Evolutionary conservation across 2,329 filamentous ascomycete species (phyloP).

Genomic region (Cladosporium sp.): DNA sequence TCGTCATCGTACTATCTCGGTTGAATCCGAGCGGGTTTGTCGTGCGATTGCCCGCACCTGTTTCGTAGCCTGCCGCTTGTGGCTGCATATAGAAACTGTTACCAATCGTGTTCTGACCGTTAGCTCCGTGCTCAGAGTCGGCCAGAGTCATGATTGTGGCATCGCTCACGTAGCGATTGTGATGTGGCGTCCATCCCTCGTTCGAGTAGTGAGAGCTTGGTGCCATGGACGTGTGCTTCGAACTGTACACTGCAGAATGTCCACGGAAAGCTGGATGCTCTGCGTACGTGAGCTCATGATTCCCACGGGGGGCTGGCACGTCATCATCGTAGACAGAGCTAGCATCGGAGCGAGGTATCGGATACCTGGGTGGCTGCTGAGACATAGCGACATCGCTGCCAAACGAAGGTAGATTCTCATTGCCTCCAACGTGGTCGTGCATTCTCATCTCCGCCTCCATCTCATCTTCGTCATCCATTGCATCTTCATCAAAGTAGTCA

Average conservation of each 20-base stretch:
- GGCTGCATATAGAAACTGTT: conserved; percentile 22
- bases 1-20: not conserved
- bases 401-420: not conserved
- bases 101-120: conserved; percentile 11
- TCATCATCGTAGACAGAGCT: conserved; percentile 52
- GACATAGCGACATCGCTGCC: not conserved
- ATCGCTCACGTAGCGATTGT: conserved; percentile 9
- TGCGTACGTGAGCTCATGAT: conserved; percentile 25
- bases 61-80: conserved; percentile 16
- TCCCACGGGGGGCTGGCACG: conserved; percentile 11
- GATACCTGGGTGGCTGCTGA: conserved; percentile 6
- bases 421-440: not conserved
- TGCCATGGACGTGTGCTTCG: conserved; percentile 6
- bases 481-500: conserved; percentile 35
- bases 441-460: conserved; percentile 35
- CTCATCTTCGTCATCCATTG: conserved; percentile 44
- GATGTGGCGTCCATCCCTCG: conserved; percentile 3
- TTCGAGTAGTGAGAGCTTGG: conserved; percentile 7
- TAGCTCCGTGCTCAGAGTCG: conserved; percentile 5
- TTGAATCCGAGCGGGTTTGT: not conserved
- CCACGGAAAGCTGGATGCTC: conserved; percentile 28
- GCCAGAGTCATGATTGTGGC: conserved; percentile 10
- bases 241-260: conserved; percentile 22
- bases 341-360: conserved; percentile 44
- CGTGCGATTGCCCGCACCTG: not conserved